phyloP scores from a whole-genome alignment of 2,329 filamentous ascomycete genomes.

The Diaporthe velutina region DNA sequence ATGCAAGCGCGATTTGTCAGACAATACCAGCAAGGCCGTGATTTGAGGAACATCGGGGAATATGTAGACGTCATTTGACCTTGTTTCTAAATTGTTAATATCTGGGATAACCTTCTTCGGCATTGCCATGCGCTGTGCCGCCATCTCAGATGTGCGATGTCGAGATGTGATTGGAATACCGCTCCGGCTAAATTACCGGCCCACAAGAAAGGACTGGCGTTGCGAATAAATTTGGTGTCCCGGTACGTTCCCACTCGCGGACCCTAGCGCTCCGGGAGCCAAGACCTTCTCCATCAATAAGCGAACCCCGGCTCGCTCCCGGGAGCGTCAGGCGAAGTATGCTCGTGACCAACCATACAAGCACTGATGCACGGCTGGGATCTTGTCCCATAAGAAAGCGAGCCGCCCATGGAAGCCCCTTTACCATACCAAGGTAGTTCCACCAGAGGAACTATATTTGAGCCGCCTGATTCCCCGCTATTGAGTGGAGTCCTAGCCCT shows the following conservation, averaged over 20 bases:
- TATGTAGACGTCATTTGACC: not conserved
- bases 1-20: not conserved
- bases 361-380: slow-evolving; percentile 22
- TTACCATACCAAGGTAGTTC: not conserved
- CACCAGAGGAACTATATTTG: slow-evolving; percentile 16
- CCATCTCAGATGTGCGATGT: not conserved
- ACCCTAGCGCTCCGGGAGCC: slow-evolving; percentile 24
- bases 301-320: not conserved
- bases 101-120: not conserved
- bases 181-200: slow-evolving; percentile 15
- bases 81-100: not conserved
- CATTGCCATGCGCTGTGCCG: slow-evolving; percentile 25
- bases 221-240: slow-evolving; percentile 23
- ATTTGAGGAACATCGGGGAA: not conserved
- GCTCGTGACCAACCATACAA: slow-evolving; percentile 11
- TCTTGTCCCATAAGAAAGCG: not conserved
- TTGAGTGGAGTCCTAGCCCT: not conserved
- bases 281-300: slow-evolving; percentile 28
- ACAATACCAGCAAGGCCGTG: not conserved
- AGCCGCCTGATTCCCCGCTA: not conserved
- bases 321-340: slow-evolving; percentile 13
- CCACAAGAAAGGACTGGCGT: slow-evolving; percentile 3
- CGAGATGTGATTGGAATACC: not conserved
- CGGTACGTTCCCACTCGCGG: slow-evolving; percentile 1
- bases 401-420: not conserved